Conservation (phyloP, 1,284 basidiomycete genomes). For the Fistulinella staudtii region DNA sequence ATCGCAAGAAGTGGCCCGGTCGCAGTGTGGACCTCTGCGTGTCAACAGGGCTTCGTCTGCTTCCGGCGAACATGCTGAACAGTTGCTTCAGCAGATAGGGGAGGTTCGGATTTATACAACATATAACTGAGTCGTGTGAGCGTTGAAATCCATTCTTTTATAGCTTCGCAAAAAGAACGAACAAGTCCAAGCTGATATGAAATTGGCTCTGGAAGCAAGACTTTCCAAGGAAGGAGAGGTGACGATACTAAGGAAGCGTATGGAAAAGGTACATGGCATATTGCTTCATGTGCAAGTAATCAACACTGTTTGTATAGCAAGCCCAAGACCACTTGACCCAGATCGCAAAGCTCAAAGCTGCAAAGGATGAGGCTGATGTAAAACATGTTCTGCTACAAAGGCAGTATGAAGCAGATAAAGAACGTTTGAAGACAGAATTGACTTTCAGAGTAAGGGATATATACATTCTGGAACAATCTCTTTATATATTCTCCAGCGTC, state of each 20-base stretch:
- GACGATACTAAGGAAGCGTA: slow-evolving; percentile 30
- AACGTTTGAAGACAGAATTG: slow-evolving; percentile 64
- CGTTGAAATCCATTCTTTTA: slow-evolving; percentile 7
- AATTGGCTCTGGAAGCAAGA: slow-evolving; percentile 21
- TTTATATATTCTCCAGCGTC: slow-evolving; percentile 46
- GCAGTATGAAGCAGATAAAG: slow-evolving; percentile 62
- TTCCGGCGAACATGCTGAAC: slow-evolving; percentile 11
- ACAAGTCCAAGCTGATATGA: slow-evolving; percentile 31
- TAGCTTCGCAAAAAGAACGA: slow-evolving; percentile 52
- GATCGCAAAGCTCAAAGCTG: slow-evolving; percentile 51
- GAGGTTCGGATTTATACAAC: slow-evolving; percentile 37
- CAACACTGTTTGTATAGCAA: slow-evolving; percentile 42
- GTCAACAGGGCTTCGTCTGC: slow-evolving; percentile 2
- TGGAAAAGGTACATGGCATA: slow-evolving; percentile 27
- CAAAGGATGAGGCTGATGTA: slow-evolving; percentile 57
- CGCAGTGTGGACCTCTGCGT: slow-evolving; percentile 11
- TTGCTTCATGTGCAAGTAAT: not conserved
- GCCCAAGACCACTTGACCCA: slow-evolving; percentile 57
- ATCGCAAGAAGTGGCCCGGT: slow-evolving; percentile 21
- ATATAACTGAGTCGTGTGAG: slow-evolving; percentile 8
- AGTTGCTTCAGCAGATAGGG: slow-evolving; percentile 42
- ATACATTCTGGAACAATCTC: slow-evolving; percentile 7
- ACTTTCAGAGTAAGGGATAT: slow-evolving; percentile 55
- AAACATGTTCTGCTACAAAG: slow-evolving; percentile 52
- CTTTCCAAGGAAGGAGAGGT: slow-evolving; percentile 33